A percentile compares a stretch with the other conserved stretches of the same genome.
phyloP scores from a whole-genome alignment of 495 filamentous ascomycete genomes.

The Penicillium angulare region DNA sequence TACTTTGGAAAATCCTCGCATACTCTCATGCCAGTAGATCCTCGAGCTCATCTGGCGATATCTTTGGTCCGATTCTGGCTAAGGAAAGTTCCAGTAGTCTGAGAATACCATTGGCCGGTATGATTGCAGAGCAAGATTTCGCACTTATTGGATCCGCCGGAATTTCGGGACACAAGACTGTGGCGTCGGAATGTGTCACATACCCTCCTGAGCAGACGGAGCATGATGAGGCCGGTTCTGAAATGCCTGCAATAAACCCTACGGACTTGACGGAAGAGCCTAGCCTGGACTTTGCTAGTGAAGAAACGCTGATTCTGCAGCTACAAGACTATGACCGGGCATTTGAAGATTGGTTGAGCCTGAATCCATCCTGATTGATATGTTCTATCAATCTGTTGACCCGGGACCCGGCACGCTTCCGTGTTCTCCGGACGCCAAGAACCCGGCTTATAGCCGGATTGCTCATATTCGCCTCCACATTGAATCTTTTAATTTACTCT shows the following conservation, averaged over 20 bases:
- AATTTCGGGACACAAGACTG: slow-evolving; percentile 34
- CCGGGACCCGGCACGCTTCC: slow-evolving; percentile 21
- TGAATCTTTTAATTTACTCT: background rate
- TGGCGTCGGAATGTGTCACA: slow-evolving; percentile 30
- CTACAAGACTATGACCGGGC: slow-evolving; percentile 33
- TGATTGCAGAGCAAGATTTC: slow-evolving; percentile 29
- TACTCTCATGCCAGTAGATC: slow-evolving; percentile 30
- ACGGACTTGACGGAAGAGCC: slow-evolving; percentile 16
- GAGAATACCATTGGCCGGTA: slow-evolving; percentile 2
- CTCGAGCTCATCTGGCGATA: slow-evolving; percentile 11
- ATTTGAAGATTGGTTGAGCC: slow-evolving; percentile 35
- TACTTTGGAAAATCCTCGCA: slow-evolving; percentile 32
- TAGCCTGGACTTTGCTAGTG: slow-evolving; percentile 13
- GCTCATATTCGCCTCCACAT: slow-evolving; percentile 7
- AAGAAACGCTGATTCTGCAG: slow-evolving; percentile 27
- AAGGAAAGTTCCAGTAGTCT: slow-evolving; percentile 16
- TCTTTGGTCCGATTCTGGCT: slow-evolving; percentile 27
- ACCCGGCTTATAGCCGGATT: slow-evolving; percentile 11
- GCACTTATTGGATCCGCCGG: slow-evolving; percentile 35
- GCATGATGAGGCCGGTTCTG: slow-evolving; percentile 11
- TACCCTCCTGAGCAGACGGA: slow-evolving; percentile 33
- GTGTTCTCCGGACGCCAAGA: slow-evolving; percentile 22
- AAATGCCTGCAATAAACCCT: slow-evolving; percentile 8
- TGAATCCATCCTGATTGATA: slow-evolving; percentile 13
- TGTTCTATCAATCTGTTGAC: background rate